phyloP scores from a whole-genome alignment of 306 rosid genomes.

The Medicago lupulina region DNA sequence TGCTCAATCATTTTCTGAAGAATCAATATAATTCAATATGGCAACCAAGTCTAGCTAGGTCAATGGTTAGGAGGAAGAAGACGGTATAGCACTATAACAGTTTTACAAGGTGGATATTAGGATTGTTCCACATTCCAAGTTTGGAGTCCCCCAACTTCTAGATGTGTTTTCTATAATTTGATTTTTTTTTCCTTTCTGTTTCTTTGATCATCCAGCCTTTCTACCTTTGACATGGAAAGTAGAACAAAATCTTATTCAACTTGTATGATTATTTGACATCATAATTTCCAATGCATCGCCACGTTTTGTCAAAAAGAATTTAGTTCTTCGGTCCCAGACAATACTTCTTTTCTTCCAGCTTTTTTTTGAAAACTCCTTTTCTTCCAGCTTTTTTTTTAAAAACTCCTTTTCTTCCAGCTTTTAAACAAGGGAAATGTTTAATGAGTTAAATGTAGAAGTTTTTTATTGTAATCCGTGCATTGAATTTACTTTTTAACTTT shows the following conservation, averaged over 20 bases:
- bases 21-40: slow-evolving; percentile 1
- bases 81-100: background rate
- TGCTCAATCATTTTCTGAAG: slow-evolving; percentile 15
- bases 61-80: background rate
- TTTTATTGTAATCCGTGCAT: too few relatives aligned
- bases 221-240: slow-evolving; percentile 1
- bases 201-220: slow-evolving; percentile 18
- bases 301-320: slow-evolving; percentile 10
- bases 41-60: slow-evolving; percentile 14
- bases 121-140: slow-evolving; percentile 19
- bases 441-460: too few relatives aligned
- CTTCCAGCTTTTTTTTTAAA: slow-evolving; percentile 2
- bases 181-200: background rate
- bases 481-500: too few relatives aligned
- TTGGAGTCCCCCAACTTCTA: slow-evolving; percentile 23
- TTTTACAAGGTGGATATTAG: slow-evolving; percentile 1
- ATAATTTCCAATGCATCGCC: slow-evolving; percentile 17
- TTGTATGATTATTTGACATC: slow-evolving; percentile 12
- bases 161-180: slow-evolving; percentile 4
- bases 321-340: slow-evolving; percentile 6
- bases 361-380: background rate
- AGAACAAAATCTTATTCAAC: slow-evolving; percentile 14
- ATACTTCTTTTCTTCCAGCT: slow-evolving; percentile 7
- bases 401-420: too few relatives aligned
- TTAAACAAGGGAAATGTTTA: too few relatives aligned